Evolutionary conservation across 1,284 basidiomycete species (phyloP), one percentile per base, ranked within the genome.

Genomic region (Sporisorium exsertum): DNA sequence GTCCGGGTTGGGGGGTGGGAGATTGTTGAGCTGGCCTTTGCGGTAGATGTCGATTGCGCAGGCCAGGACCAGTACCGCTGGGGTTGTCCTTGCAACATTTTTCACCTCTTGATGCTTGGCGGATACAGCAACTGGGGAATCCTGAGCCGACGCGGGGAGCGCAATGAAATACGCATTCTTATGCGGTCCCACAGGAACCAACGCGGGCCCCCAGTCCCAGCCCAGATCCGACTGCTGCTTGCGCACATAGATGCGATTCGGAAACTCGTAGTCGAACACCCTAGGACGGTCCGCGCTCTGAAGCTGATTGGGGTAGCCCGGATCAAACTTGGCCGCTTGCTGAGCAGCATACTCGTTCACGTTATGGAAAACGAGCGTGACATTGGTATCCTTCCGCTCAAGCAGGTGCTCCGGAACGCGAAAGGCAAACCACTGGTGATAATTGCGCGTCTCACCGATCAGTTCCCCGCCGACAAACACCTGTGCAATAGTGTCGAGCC

Each of bases 401-500:
- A 61, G 7, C 3, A 58, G 51, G 18, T 32, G 40, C 15, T 50
- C 12, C 6, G 65, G 67, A 18, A 72, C 59, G 64, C 90, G 89
- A 70, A 88, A 90, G 6, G 87, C 86, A 71, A 89, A 89, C 84
- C 89, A 89, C 46, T 86, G 87, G 82, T 91, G 90, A 73, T 90
- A 87, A 76, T 91, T 90, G 77, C 88, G 87, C 18, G 89, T 89
- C 88, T 88, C 89, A 8, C 88, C 88, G 22, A 91, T 83, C 3
- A 89, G 87, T 42, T 89, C 85, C 4, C 88, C 89, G 13, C 87
- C 88, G 15, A 91, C 83, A 10, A 87, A 89, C 57, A 90, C 89
- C 57, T 89, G 89, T 10, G 89, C 89, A 54, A 90, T 86, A 0
- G 89, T 90, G 79, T 91, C 89, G 40, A 91, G 86, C 3, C 90